These are phyloP conservation scores for Malus sieversii DNA, from an alignment of 306 rosid species.

Conservation along the genomic window DNA sequence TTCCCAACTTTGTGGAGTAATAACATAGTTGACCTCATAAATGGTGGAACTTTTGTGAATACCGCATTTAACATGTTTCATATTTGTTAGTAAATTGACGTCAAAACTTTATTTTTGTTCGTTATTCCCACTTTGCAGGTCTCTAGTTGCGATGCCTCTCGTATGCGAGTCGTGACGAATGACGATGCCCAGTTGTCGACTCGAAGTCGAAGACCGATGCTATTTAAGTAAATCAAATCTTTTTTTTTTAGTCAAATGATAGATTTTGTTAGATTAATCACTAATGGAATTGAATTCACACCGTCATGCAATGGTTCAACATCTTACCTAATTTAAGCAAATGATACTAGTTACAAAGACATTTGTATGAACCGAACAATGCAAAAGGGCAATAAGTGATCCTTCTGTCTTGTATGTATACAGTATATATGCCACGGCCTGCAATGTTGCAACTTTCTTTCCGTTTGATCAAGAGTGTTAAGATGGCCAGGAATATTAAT, in stretches of 20 bases:
- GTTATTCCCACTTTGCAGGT: slow-evolving; percentile 37
- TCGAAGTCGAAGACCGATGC: slow-evolving; percentile 12
- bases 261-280: too few relatives aligned
- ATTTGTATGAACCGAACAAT: background rate
- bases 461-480: background rate
- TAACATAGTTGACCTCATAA: slow-evolving; percentile 22
- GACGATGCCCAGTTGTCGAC: background rate
- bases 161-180: background rate
- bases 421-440: slow-evolving; percentile 3
- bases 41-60: background rate
- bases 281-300: fast-evolving
- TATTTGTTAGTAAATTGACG: background rate
- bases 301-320: too few relatives aligned
- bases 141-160: slow-evolving; percentile 17
- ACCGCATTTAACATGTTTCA: background rate
- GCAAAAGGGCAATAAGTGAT: background rate
- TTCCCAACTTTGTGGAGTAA: slow-evolving; percentile 11
- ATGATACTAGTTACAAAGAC: background rate
- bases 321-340: background rate
- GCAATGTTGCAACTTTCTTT: background rate
- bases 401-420: background rate
- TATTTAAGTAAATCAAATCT: background rate
- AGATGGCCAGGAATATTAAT: background rate
- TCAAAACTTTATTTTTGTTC: background rate
- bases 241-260: too few relatives aligned